phyloP scores from a whole-genome alignment of 2,329 filamentous ascomycete genomes.

The Didymella lethalis region DNA sequence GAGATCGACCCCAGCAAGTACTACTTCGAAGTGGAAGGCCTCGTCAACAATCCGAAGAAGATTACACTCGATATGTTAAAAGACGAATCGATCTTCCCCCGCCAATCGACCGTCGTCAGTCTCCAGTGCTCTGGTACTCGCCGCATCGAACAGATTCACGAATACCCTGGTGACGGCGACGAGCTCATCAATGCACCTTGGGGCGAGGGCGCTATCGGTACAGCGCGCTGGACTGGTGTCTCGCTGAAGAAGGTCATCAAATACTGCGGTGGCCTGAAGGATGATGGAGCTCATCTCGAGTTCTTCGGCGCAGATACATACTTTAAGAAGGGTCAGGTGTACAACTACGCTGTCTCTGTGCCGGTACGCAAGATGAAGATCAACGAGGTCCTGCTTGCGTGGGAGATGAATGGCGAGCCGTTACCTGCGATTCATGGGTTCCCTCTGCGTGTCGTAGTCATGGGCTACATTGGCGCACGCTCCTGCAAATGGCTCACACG shows the following conservation, averaged over 20 bases:
- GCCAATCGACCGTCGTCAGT: conserved; percentile 65
- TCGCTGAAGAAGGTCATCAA: conserved; percentile 75
- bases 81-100: conserved; percentile 67
- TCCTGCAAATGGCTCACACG: conserved; percentile 70
- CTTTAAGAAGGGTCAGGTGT: conserved; percentile 70
- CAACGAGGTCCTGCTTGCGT: conserved; percentile 72
- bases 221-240: conserved; percentile 68
- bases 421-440: conserved; percentile 72
- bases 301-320: conserved; percentile 76
- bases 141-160: conserved; percentile 71
- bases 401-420: conserved; percentile 74
- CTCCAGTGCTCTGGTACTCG: conserved; percentile 75
- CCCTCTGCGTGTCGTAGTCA: conserved; percentile 68
- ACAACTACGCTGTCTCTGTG: conserved; percentile 73
- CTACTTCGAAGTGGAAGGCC: conserved; percentile 64
- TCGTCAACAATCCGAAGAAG: conserved; percentile 65
- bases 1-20: conserved; percentile 66
- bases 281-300: conserved; percentile 68
- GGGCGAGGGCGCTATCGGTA: conserved; percentile 69
- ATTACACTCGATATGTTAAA: conserved; percentile 68
- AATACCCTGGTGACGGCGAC: conserved; percentile 73
- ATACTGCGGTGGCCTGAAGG: conserved; percentile 68
- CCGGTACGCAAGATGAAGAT: conserved; percentile 72
- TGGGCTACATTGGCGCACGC: conserved; percentile 72
- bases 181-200: conserved; percentile 58